Percentiles rank a stretch among this genome's conserved stretches.
phyloP scores from a whole-genome alignment of 2,329 filamentous ascomycete genomes.

The Fusarium lateritium region DNA sequence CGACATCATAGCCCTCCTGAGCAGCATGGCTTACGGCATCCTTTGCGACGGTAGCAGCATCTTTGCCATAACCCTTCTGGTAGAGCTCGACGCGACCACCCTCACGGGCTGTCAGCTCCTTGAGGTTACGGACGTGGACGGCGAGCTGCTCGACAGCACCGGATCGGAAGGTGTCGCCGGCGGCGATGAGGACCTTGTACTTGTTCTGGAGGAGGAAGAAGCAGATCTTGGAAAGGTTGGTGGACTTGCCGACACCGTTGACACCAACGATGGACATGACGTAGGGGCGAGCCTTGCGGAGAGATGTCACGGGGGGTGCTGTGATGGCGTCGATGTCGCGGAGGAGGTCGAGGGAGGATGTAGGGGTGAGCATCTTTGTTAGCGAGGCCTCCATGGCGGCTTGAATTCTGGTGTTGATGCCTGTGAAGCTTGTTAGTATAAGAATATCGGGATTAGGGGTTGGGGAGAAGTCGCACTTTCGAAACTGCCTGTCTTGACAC shows the following conservation, averaged over 20 bases:
- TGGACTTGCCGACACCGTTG: slow-evolving; percentile 98
- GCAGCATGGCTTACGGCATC: slow-evolving; percentile 89
- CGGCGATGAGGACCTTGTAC: slow-evolving; percentile 93
- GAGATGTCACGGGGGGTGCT: slow-evolving; percentile 73
- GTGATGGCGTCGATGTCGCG: slow-evolving; percentile 90
- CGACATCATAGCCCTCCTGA: slow-evolving; percentile 86
- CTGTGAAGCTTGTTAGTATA: slow-evolving; percentile 52
- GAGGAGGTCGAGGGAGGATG: slow-evolving; percentile 92
- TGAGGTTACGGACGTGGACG: slow-evolving; percentile 94
- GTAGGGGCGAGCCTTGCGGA: slow-evolving; percentile 82
- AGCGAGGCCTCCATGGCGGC: slow-evolving; percentile 92
- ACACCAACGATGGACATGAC: slow-evolving; percentile 99
- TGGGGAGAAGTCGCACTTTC: slow-evolving; percentile 68
- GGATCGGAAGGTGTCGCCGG: slow-evolving; percentile 96
- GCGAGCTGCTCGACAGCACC: slow-evolving; percentile 97
- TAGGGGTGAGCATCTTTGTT: slow-evolving; percentile 95
- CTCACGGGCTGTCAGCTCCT: slow-evolving; percentile 88
- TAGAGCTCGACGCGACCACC: slow-evolving; percentile 90
- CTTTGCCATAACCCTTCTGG: slow-evolving; percentile 97
- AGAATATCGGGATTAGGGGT: neutral
- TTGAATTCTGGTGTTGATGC: slow-evolving; percentile 85
- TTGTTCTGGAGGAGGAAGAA: slow-evolving; percentile 98
- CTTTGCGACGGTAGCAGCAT: slow-evolving; percentile 94
- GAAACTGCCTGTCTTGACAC: slow-evolving; percentile 92
- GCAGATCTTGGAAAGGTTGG: slow-evolving; percentile 97